Base-by-base conservation (phyloP, 106 monocot species). In the Amphibolis antarctica region DNA sequence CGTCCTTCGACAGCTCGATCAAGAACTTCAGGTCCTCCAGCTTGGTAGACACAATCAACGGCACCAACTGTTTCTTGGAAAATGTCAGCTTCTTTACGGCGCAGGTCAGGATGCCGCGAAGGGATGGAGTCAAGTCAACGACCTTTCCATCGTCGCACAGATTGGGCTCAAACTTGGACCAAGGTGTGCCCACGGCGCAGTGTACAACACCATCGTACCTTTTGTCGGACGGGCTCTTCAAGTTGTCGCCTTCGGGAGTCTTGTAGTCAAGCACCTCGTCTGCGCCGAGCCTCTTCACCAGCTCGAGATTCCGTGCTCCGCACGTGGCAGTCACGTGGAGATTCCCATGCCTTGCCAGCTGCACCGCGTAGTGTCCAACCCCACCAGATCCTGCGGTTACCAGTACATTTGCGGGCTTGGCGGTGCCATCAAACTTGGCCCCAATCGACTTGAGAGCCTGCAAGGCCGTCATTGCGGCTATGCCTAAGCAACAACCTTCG, bases 241-340 rank as follows among this genome's bases (percentile, higher is more conserved):
- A 49, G 43, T 21, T 23, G 4, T 55, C 65, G 7, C 73, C 73
- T 22, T 57, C 65, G 14, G 73, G 65, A 30, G 73, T 46, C 47
- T 66, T 73, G 47, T 73, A 73, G 65, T 73, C 73, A 24, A 73
- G 29, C 19, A 66, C 73, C 47, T 73, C 73, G 22, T 73, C 73
- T 0, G 73, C 73, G 2, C 73, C 73, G 12, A 63, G 17, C 5
- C 43, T 60, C 28, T 63, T 73, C 44, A 73, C 65, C 19, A 73
- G 48, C 21, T 73, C 73, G 2, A 66, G 5, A 27, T 73, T 73
- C 0, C 73, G 65, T 13, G 65, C 56, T 1, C 73, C 73, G 24
- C 73, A 73, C 19, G 73, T 73, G 24, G 73, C 73, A 13, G 73
- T 73, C 19, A 73, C 73, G 4, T 73, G 65, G 27, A 46, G 46